Evolutionary conservation across 257 asterid species (phyloP).

Genomic region (Paulownia fortunei): DNA sequence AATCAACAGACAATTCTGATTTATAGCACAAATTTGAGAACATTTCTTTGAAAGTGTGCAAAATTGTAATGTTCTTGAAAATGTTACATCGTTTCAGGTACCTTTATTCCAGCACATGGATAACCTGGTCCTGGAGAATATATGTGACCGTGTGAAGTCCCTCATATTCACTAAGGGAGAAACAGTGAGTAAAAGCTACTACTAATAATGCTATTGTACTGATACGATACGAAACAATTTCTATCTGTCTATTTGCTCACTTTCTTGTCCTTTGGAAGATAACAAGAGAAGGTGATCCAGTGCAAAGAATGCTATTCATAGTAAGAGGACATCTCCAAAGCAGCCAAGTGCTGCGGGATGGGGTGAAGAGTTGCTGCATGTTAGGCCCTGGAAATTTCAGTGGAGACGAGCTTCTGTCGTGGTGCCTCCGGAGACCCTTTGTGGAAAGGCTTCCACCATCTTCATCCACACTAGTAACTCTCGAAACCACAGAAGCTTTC

Average conservation of each 20-base stretch:
- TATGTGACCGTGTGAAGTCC: constrained; percentile 94
- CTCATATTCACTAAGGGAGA: constrained; percentile 93
- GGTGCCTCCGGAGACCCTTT: constrained; percentile 92
- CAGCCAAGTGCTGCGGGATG: constrained; percentile 90
- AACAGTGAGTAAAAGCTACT: constrained; percentile 52
- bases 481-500: constrained; percentile 90
- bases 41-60: background rate
- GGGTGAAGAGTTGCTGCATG: constrained; percentile 91
- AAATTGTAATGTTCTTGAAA: background rate
- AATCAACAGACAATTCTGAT: background rate
- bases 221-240: too few relatives aligned
- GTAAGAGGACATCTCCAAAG: constrained; percentile 97
- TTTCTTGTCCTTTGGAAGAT: constrained; percentile 67
- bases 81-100: constrained; percentile 51
- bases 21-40: background rate
- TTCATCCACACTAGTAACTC: constrained; percentile 72
- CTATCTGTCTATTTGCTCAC: too few relatives aligned
- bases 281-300: constrained; percentile 94
- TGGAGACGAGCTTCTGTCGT: constrained; percentile 93
- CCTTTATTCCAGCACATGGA: constrained; percentile 98
- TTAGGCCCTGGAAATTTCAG: constrained; percentile 97
- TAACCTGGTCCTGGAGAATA: constrained; percentile 84
- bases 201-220: too few relatives aligned
- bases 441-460: constrained; percentile 90
- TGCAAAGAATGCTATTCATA: constrained; percentile 86